Base-by-base conservation (phyloP, 345 rosid genomes). In the Leavenworthia alabamica region DNA sequence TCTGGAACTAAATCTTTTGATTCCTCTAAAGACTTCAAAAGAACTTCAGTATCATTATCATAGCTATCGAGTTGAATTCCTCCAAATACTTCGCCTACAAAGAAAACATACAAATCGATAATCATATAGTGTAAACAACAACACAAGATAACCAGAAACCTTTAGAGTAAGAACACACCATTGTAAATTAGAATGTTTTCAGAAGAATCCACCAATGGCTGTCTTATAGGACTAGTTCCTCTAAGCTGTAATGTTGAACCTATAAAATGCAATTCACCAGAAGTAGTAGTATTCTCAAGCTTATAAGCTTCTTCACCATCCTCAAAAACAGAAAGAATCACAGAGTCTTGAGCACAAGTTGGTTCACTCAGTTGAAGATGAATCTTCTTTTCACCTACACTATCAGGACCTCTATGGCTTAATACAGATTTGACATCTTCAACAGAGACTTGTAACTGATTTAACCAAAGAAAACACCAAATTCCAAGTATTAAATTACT, bases 211-310 rank as follows among this genome's bases (percentile, higher is more conserved):
- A 73, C 64, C 60, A 93, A 75, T 0, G 97, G 94, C 74, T 85
- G 97, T 29, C 28, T 50, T 2, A 83, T 57, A 50, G 86, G 76
- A 73, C 14, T 20, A 4, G 78, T 52, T 41, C 97, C 99, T 75
- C 94, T 77, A 47, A 87, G 85, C 79, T 93, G 97, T 60, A 89
- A 80, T 0, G 90, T 81, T 29, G 97, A 79, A 31, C 91, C 99
- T 15, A 87, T 47, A 52, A 89, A 86, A 35, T 71, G 68, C 70
- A 86, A 28, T 49, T 88, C 81, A 14, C 71, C 89, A 3, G 19
- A 57, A 61, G 57, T 26, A 12, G 49, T 16, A 45, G 50, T 26
- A n/a, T 64, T 39, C 16, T 28, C 71, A 20, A 55, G 49, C 54
- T 58, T 31, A 36, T 14, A 22, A 41, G 52, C 12, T 67, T 55